A percentile compares a stretch with the other conserved stretches of the same genome.
Evolutionary conservation across 805 yeast species (phyloP).

Genomic region (Scheffersomyces stipitis): DNA sequence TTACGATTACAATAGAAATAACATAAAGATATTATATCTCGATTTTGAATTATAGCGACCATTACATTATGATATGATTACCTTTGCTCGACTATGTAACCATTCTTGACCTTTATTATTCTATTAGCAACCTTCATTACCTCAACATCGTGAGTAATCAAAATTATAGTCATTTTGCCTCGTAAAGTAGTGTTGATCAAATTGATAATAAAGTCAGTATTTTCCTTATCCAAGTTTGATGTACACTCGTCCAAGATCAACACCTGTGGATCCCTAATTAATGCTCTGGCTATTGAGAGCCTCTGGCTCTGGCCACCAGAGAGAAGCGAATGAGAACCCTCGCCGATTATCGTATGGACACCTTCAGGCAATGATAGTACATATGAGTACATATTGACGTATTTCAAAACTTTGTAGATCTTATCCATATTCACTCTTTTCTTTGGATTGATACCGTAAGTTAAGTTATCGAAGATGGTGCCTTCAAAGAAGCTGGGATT

Average conservation of each 20-base stretch:
- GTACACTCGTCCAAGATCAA: constrained; percentile 89
- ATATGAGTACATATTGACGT: constrained; percentile 55
- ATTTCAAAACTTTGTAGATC: constrained; percentile 38
- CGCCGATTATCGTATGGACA: constrained; percentile 59
- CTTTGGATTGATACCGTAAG: constrained; percentile 48
- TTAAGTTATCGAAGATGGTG: constrained; percentile 65
- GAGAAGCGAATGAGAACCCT: constrained; percentile 42
- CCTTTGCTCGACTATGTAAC: constrained; percentile 50
- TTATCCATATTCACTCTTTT: constrained; percentile 21
- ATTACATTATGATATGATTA: too few relatives aligned
- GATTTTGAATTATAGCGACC: constrained; percentile 17
- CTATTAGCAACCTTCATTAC: constrained; percentile 61
- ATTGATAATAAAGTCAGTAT: constrained; percentile 48
- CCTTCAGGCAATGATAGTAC: constrained; percentile 56
- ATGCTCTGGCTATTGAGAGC: constrained; percentile 78
- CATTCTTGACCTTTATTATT: constrained; percentile 49
- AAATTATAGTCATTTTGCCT: constrained; percentile 41
- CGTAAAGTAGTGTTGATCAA: constrained; percentile 43
- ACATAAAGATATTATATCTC: too few relatives aligned
- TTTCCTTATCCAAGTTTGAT: constrained; percentile 75
- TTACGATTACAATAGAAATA: too few relatives aligned
- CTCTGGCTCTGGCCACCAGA: constrained; percentile 95
- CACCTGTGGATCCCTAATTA: constrained; percentile 62
- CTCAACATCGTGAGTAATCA: constrained; percentile 73
- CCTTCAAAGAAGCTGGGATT: constrained; percentile 72